Conservation (phyloP, 192 early-diverging fungal genomes). For the Funneliformis geosporum region DNA sequence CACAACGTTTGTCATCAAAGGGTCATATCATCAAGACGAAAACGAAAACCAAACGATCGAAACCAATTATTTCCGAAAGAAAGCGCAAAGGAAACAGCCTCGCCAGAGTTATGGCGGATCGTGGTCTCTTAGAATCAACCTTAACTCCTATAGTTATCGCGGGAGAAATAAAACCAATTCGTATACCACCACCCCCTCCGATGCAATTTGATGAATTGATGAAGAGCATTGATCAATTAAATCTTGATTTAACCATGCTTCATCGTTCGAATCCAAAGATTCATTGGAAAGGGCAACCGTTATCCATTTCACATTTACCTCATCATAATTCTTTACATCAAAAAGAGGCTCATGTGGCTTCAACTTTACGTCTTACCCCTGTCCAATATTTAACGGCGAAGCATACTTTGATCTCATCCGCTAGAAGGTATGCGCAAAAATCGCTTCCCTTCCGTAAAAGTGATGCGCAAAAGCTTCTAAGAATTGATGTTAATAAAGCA, state of each 20-base stretch:
- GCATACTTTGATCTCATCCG: constrained; percentile 68
- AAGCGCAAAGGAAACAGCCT: constrained; percentile 1
- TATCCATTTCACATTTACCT: constrained; percentile 7
- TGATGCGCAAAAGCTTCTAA: constrained; percentile 87
- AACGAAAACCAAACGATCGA: background rate
- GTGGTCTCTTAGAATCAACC: constrained; percentile 3
- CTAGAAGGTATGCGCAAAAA: constrained; percentile 43
- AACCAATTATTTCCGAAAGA: background rate
- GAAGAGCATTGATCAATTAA: background rate
- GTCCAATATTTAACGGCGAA: constrained; percentile 85
- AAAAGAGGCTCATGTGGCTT: constrained; percentile 73
- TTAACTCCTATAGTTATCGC: constrained; percentile 9
- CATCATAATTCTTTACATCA: constrained; percentile 55
- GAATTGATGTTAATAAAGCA: constrained; percentile 95
- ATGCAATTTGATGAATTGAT: constrained; percentile 5
- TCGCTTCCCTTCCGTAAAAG: constrained; percentile 75
- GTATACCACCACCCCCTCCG: constrained; percentile 9
- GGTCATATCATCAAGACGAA: background rate
- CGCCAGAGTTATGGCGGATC: constrained; percentile 26
- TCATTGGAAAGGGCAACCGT: constrained; percentile 22
- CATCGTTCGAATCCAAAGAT: background rate
- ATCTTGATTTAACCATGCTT: background rate
- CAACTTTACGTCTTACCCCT: constrained; percentile 79
- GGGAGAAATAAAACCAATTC: background rate
- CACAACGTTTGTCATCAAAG: background rate